Evolutionary conservation across 768 basidiomycete species (phyloP).

Genomic region (Hysterangium stoloniferum): DNA sequence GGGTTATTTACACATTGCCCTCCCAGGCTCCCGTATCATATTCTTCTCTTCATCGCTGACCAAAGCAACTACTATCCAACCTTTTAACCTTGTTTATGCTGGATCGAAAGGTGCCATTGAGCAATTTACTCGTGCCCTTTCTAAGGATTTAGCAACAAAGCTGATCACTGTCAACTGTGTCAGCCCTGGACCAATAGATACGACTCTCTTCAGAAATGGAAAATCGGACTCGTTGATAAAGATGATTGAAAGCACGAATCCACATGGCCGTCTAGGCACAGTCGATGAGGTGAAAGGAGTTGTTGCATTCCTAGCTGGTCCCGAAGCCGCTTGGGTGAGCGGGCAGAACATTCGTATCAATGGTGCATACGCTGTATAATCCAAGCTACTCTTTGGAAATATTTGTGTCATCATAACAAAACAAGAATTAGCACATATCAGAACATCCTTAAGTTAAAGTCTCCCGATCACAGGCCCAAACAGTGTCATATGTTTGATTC

Average conservation of each 20-base stretch:
- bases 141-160: conserved; percentile 46
- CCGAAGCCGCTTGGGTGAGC: conserved; percentile 49
- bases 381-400: no score
- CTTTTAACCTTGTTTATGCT: conserved; percentile 43
- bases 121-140: conserved; percentile 47
- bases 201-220: conserved; percentile 46
- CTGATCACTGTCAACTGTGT: conserved; percentile 53
- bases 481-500: no score
- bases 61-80: conserved; percentile 32
- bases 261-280: conserved; percentile 37
- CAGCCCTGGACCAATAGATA: conserved; percentile 49
- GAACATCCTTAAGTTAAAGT: no score
- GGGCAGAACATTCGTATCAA: conserved; percentile 51
- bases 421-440: no score
- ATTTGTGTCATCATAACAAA: no score
- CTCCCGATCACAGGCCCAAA: no score
- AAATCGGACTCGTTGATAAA: conserved; percentile 41
- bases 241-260: conserved; percentile 37
- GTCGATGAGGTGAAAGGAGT: conserved; percentile 48
- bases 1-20: not conserved
- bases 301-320: conserved; percentile 45
- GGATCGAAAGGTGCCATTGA: conserved; percentile 55
- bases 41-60: conserved; percentile 51
- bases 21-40: conserved; percentile 42
- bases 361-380: no score